These are phyloP conservation scores for Aspergillus costaricaensis DNA, from an alignment of 2,329 filamentous ascomycete genomes.

Conservation along the genomic window DNA sequence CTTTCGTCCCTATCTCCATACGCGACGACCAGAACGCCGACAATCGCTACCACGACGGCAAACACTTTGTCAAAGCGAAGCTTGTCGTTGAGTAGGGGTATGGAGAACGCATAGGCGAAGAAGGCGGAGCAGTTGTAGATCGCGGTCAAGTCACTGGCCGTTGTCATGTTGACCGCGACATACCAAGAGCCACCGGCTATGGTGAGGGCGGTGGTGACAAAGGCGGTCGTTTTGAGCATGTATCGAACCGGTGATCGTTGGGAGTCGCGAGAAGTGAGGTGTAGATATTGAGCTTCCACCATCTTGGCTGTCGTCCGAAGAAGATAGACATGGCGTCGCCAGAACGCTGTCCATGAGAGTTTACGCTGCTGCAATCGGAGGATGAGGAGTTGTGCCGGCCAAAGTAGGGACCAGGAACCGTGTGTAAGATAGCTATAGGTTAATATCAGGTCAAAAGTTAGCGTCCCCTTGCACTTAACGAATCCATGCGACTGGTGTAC, in stretches of 20 bases:
- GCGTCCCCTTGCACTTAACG: neutral
- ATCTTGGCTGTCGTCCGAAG: slow-evolving; percentile 73
- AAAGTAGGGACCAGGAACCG: slow-evolving; percentile 87
- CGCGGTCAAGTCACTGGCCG: slow-evolving; percentile 87
- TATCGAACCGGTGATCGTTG: slow-evolving; percentile 64
- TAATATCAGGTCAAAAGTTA: neutral
- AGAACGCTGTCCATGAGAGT: slow-evolving; percentile 80
- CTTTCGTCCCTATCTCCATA: slow-evolving; percentile 75
- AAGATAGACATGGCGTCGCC: slow-evolving; percentile 69
- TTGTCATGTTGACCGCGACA: slow-evolving; percentile 89
- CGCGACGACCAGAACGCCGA: slow-evolving; percentile 89
- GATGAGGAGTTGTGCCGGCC: slow-evolving; percentile 79
- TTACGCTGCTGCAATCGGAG: slow-evolving; percentile 77
- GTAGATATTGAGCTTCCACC: slow-evolving; percentile 77
- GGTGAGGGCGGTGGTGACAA: slow-evolving; percentile 83
- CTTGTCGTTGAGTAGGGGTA: slow-evolving; percentile 83
- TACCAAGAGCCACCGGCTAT: slow-evolving; percentile 95
- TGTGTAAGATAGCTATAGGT: slow-evolving; percentile 75
- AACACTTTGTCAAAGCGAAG: slow-evolving; percentile 81
- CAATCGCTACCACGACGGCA: slow-evolving; percentile 82
- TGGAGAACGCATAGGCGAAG: slow-evolving; percentile 96
- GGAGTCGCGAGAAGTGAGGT: slow-evolving; percentile 52
- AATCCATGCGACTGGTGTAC: neutral
- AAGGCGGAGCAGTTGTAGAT: slow-evolving; percentile 99
- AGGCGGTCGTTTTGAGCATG: slow-evolving; percentile 74